A percentile compares a stretch with the other conserved stretches of the same genome.
Evolutionary conservation across 2,329 filamentous ascomycete species (phyloP).

Genomic region (Cordyceps sp.): DNA sequence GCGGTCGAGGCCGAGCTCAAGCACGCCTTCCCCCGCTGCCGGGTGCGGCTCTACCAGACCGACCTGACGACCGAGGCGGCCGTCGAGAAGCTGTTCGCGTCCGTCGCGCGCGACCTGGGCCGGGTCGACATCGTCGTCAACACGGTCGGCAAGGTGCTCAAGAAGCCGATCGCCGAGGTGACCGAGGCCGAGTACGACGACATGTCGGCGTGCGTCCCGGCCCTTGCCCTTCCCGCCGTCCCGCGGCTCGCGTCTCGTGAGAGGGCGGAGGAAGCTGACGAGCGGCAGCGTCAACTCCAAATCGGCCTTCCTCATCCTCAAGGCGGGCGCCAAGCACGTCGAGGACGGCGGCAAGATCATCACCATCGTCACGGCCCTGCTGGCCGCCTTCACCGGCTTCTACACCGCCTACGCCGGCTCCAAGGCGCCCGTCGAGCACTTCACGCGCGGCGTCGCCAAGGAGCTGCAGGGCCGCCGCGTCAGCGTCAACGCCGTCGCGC

Average conservation of each 20-base stretch:
- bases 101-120: constrained; percentile 21
- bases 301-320: constrained; percentile 25
- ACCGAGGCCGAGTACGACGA: constrained; percentile 26
- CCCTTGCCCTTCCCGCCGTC: no score
- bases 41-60: constrained; percentile 23
- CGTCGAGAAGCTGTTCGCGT: constrained; percentile 22
- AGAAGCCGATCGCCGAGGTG: constrained; percentile 26
- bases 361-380: constrained; percentile 25
- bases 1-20: constrained; percentile 20
- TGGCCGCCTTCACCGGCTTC: constrained; percentile 26
- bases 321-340: constrained; percentile 23
- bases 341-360: constrained; percentile 28
- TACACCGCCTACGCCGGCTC: constrained; percentile 28
- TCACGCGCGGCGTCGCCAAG: constrained; percentile 18
- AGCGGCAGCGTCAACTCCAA: constrained; percentile 21
- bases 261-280: background rate
- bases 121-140: constrained; percentile 32
- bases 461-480: constrained; percentile 14
- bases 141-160: constrained; percentile 30
- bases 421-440: constrained; percentile 22
- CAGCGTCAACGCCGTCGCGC: constrained; percentile 18
- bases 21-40: constrained; percentile 12
- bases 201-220: constrained; percentile 24
- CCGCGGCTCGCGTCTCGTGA: no score
- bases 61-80: constrained; percentile 23